These are phyloP conservation scores for Cotoneaster glaucophyllus DNA, from an alignment of 306 rosid species.

Conservation along the genomic window DNA sequence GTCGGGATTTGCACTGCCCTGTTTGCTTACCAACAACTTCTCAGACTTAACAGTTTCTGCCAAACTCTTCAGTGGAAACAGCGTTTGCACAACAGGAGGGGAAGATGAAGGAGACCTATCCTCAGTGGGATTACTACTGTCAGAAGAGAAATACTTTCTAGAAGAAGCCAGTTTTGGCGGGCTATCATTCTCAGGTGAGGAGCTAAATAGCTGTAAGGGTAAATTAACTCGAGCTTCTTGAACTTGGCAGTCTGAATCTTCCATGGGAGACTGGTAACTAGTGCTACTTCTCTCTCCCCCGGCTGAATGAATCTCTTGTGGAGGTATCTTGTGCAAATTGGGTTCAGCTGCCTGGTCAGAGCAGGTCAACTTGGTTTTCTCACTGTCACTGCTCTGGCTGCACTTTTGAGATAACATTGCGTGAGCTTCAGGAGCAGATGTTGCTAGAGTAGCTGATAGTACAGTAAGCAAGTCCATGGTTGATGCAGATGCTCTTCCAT, in stretches of 20 bases:
- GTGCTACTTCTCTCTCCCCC: conserved; percentile 83
- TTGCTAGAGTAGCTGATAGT: conserved; percentile 62
- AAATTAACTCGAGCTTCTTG: conserved; percentile 52
- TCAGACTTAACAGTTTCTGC: conserved; percentile 36
- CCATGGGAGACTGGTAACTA: conserved; percentile 74
- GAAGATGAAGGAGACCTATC: conserved; percentile 80
- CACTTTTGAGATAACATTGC: conserved; percentile 48
- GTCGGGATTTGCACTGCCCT: conserved; percentile 28
- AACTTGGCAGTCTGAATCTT: conserved; percentile 61
- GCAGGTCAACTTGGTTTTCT: conserved; percentile 39
- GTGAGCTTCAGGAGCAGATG: conserved; percentile 48
- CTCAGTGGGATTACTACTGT: conserved; percentile 76
- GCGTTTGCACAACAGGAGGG: conserved; percentile 56
- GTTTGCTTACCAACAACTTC: conserved; percentile 30
- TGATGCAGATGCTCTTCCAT: conserved; percentile 41
- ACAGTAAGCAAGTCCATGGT: conserved; percentile 71
- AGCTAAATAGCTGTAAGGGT: conserved; percentile 75
- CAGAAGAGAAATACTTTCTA: conserved; percentile 75
- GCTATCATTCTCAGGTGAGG: conserved; percentile 55
- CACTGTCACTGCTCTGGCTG: conserved; percentile 62
- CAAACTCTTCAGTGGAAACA: conserved; percentile 54
- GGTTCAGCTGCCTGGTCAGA: conserved; percentile 37
- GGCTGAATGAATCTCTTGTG: conserved; percentile 41
- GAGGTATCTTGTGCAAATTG: conserved; percentile 30
- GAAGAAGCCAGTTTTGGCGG: conserved; percentile 47